Percentiles rank a stretch among this genome's conserved stretches.
Evolutionary conservation across 768 basidiomycete genomes (phyloP).

Genomic region (Mycena filopes): DNA sequence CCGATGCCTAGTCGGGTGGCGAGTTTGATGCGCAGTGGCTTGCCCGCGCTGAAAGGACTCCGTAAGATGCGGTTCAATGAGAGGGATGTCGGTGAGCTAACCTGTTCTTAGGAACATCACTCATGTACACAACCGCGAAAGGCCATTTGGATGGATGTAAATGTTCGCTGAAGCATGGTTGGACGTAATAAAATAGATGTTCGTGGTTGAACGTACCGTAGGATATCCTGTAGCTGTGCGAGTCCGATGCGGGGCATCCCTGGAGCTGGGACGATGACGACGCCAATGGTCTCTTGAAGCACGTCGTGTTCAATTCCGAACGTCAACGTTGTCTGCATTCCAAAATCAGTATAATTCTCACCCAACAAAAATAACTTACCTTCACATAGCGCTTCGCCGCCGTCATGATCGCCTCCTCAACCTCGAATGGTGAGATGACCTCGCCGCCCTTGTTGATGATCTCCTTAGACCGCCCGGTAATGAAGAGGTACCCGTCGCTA

Average conservation of each 20-base stretch:
- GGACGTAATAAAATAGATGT: background rate
- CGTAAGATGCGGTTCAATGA: background rate
- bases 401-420: slow-evolving; percentile 63
- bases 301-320: slow-evolving; percentile 59
- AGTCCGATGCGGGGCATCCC: slow-evolving; percentile 50
- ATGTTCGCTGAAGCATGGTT: slow-evolving; percentile 44
- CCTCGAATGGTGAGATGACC: slow-evolving; percentile 69
- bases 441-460: slow-evolving; percentile 70
- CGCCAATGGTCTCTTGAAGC: slow-evolving; percentile 59
- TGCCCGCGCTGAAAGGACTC: slow-evolving; percentile 43
- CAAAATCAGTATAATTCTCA: background rate
- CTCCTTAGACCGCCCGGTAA: slow-evolving; percentile 72
- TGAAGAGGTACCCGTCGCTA: slow-evolving; percentile 58
- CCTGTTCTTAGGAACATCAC: slow-evolving; percentile 58
- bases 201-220: slow-evolving; percentile 40
- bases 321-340: slow-evolving; percentile 48
- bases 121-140: slow-evolving; percentile 57
- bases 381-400: slow-evolving; percentile 54
- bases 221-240: slow-evolving; percentile 51
- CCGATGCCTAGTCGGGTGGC: slow-evolving; percentile 52
- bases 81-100: background rate
- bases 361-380: slow-evolving; percentile 32
- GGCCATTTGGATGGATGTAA: slow-evolving; percentile 63
- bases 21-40: slow-evolving; percentile 56
- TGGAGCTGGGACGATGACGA: slow-evolving; percentile 52